Evolutionary conservation across 805 yeast genomes (phyloP), one percentile per base, ranked within the genome.

Genomic region (Priceomyces haplophilus): DNA sequence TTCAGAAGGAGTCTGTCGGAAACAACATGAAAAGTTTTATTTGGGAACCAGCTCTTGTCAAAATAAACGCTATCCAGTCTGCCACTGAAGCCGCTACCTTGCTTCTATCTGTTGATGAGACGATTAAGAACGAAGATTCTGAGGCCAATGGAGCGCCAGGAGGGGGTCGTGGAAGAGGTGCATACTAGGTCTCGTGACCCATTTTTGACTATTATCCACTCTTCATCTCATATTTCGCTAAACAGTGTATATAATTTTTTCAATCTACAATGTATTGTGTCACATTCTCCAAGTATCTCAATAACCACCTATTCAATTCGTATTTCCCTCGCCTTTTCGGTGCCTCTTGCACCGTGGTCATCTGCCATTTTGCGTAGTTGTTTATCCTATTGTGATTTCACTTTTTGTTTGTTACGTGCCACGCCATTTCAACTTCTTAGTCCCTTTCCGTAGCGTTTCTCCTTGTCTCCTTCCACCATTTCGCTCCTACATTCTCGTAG

Each of bases 21-120:
- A 83, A 91, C 64, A 93, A 90, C 61, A 80, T 89, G 73, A 82
- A 78, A 41, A 79, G 75, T 48, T 91, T 88, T 57, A 95, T 93
- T 44, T 93, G 99, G 99, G 99, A 93, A 66, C 99, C 99, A 3
- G 83, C 97, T 34, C 76, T 93, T 54, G 95, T 91, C 40, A 93
- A 93, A 69, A 78, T 81, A 46, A 93, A 93, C 63, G 97, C 98
- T n/a, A 71, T 93, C 45, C 84, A 83, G 63, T 83, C 95, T 56
- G 99, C 99, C 18, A 85, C 97, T 10, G 99, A 93, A 66, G 99
- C 99, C 34, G 96, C 98, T 7, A 84, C 87, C 44, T 73, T 93
- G 58, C 86, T 93, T 52, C 75, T 93, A 51, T 83, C 95, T n/a
- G 96, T 93, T 46, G 99, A 93, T 64, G 98, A 93, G 72, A 93